Base-by-base conservation (phyloP, 768 basidiomycete species). In the Tricholoma terreum region DNA sequence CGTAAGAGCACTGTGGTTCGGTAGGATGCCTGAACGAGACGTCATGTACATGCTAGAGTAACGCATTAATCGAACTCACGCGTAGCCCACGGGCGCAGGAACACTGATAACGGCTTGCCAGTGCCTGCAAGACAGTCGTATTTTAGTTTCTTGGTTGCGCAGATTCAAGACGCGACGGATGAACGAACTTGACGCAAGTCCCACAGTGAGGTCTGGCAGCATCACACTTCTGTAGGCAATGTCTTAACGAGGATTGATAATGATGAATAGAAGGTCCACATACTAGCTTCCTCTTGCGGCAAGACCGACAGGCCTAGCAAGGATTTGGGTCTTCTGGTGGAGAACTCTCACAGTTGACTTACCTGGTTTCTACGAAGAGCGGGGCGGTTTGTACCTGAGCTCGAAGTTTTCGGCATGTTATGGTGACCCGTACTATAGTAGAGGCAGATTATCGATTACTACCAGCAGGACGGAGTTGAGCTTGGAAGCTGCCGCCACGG, bases 201-300 rank as follows among this genome's bases (percentile, higher is more conserved):
- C 84, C 80, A 67, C 91, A 94, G 69, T 92, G 89, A 11, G 91
- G 91, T 60, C 92, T 86, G 40, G 86, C 81, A 40, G 91, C 91
- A 71, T 94, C 91, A 63, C 91, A 94, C 88, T 92, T 92, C 90
- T 93, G 64, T 22, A 34, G 11, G 21, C 12, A 55, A 19, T 42
- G 50, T 46, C 5, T 50, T 51, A 17, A 30, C 12, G 19, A 52
- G 27, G 24, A 49, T 30, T 30, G 27, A 17, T 12, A 27, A 49
- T 7, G 12, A 8, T 6, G 14, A 36, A 55, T 17, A 50, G 19
- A 11, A 22, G 53, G 17, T 33, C 10, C 42, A 75, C 86, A 58
- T 73, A 92, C 91, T 64, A 93, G 81, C 72, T 93, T 93, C 70
- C 89, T 78, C 71, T 85, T 91, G 61, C 91, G 85, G 74, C 91